These are phyloP conservation scores for Carex parvula DNA, from an alignment of 176 grass and related monocot genomes.

Conservation along the genomic window DNA sequence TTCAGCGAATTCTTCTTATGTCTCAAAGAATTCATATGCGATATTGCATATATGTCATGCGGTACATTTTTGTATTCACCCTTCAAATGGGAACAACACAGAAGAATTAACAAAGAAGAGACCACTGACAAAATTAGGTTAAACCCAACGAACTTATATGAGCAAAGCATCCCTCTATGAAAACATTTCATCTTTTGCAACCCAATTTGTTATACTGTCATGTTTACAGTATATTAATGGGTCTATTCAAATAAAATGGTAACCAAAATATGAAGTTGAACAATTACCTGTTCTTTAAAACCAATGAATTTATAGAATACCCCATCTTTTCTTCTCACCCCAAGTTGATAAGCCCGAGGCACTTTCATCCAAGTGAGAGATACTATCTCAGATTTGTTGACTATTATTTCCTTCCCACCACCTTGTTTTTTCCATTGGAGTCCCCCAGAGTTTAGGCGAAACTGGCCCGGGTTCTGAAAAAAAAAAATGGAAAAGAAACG, in stretches of 20 bases:
- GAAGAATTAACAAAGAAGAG: background rate
- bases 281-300: slow-evolving; percentile 67
- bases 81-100: background rate
- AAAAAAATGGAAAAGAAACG: slow-evolving; percentile 17
- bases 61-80: background rate
- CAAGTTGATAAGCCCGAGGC: slow-evolving; percentile 70
- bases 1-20: background rate
- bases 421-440: slow-evolving; percentile 84
- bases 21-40: background rate
- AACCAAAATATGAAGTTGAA: background rate
- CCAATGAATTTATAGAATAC: slow-evolving; percentile 69
- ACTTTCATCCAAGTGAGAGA: slow-evolving; percentile 68
- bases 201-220: background rate
- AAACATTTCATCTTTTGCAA: slow-evolving; percentile 16
- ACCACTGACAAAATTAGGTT: background rate
- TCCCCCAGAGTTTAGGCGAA: slow-evolving; percentile 60
- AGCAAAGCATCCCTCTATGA: background rate
- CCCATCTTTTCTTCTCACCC: slow-evolving; percentile 61
- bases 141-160: slow-evolving; percentile 9
- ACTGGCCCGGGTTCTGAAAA: slow-evolving; percentile 67
- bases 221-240: slow-evolving; percentile 16
- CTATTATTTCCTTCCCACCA: slow-evolving; percentile 65
- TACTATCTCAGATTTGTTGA: slow-evolving; percentile 65
- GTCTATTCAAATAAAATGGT: background rate
- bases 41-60: background rate